Evolutionary conservation across 2,329 filamentous ascomycete species (phyloP).

Genomic region (Aspergillus viridinutans): DNA sequence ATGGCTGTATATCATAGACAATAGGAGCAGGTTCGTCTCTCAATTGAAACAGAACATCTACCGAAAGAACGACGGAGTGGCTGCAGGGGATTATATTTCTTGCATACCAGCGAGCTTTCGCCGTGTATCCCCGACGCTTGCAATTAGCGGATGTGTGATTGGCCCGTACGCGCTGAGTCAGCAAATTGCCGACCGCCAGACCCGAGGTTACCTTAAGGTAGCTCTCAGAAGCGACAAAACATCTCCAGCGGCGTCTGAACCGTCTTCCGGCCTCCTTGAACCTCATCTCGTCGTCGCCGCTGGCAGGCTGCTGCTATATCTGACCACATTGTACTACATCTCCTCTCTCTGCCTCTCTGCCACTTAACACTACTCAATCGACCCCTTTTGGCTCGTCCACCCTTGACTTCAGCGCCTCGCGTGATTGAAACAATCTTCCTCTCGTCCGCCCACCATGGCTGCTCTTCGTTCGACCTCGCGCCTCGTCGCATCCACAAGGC

Average conservation of each 20-base stretch:
- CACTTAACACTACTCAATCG: not conserved
- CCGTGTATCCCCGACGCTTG: constrained; percentile 39
- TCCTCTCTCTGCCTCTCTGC: constrained; percentile 1
- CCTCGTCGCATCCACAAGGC: constrained; percentile 40
- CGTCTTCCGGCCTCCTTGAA: constrained; percentile 15
- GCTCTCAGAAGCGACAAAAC: constrained; percentile 19
- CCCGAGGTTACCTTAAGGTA: constrained; percentile 35
- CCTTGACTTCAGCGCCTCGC: constrained; percentile 1
- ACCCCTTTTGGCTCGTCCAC: not conserved
- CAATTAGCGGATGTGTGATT: constrained; percentile 32
- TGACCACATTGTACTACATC: constrained; percentile 3
- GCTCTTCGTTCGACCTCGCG: constrained; percentile 47
- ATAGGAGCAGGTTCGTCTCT: not conserved
- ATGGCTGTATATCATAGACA: not conserved
- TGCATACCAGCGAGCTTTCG: constrained; percentile 5
- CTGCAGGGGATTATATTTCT: constrained; percentile 10
- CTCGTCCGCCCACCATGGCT: constrained; percentile 38
- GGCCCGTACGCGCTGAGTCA: constrained; percentile 27
- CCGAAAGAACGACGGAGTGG: not conserved
- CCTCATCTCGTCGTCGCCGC: constrained; percentile 19
- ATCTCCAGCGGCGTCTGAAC: constrained; percentile 18
- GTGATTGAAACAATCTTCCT: constrained; percentile 9
- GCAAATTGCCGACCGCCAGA: constrained; percentile 27
- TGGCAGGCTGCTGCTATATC: constrained; percentile 13
- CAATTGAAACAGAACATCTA: not conserved